Evolutionary conservation across 257 asterid species (phyloP).

Genomic region (Solanum virginianum): DNA sequence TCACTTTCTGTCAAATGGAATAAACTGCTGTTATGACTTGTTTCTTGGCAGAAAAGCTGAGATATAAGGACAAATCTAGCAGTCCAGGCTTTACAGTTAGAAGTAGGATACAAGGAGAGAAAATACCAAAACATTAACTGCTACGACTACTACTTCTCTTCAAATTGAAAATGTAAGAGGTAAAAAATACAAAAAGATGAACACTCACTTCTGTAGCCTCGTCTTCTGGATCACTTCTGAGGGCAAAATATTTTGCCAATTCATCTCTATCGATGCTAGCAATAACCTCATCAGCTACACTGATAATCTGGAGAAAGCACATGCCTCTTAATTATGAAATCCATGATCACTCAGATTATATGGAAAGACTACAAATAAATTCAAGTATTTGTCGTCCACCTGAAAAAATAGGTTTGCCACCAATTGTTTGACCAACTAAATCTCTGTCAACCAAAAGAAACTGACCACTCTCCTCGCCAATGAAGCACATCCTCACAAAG

Average conservation of each 20-base stretch:
- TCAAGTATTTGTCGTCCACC: background rate
- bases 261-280: slow-evolving; percentile 66
- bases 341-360: background rate
- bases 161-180: background rate
- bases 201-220: slow-evolving; percentile 80
- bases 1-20: slow-evolving; percentile 39
- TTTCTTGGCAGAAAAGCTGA: background rate
- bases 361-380: background rate
- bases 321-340: background rate
- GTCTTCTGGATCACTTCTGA: slow-evolving; percentile 74
- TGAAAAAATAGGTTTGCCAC: background rate
- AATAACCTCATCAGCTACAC: slow-evolving; percentile 67
- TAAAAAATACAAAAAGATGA: background rate
- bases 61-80: background rate
- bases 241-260: slow-evolving; percentile 53
- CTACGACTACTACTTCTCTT: background rate
- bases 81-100: background rate
- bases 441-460: background rate
- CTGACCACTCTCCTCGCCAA: background rate
- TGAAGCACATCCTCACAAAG: background rate
- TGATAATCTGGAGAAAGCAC: slow-evolving; percentile 41
- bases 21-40: slow-evolving; percentile 5
- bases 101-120: background rate
- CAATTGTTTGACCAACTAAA: background rate
- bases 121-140: background rate